Conservation (phyloP, 2,329 filamentous ascomycete genomes). For the Volutella citrinella region DNA sequence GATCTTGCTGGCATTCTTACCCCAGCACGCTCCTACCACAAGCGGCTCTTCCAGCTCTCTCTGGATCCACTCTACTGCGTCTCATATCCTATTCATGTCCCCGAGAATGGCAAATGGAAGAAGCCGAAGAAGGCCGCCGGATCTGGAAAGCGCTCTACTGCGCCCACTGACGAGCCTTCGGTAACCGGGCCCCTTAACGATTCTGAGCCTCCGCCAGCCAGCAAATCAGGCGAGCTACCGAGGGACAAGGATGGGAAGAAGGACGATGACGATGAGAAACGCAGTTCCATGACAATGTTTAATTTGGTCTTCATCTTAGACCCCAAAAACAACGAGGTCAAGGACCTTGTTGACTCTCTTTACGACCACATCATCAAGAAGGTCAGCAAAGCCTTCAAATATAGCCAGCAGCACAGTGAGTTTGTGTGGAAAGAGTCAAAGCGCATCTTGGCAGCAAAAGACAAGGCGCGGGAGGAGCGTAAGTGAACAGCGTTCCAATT, state of each 20-base stretch:
- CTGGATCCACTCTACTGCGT: constrained; percentile 78
- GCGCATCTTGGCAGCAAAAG: constrained; percentile 74
- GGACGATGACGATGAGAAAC: constrained; percentile 56
- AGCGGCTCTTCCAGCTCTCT: constrained; percentile 76
- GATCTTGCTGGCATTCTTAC: constrained; percentile 79
- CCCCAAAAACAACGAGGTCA: constrained; percentile 73
- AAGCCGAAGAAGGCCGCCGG: constrained; percentile 54
- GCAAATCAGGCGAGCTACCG: constrained; percentile 24
- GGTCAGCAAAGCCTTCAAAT: constrained; percentile 87
- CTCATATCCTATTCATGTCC: constrained; percentile 80
- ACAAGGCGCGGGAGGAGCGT: constrained; percentile 73
- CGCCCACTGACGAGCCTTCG: constrained; percentile 30
- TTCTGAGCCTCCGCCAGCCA: constrained; percentile 20
- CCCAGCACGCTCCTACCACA: constrained; percentile 73
- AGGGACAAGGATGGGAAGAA: constrained; percentile 38
- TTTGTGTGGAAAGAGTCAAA: constrained; percentile 93
- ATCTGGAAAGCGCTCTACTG: constrained; percentile 33
- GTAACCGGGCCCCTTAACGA: constrained; percentile 22
- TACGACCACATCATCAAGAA: constrained; percentile 90
- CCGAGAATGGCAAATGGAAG: constrained; percentile 76
- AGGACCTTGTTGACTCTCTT: constrained; percentile 69
- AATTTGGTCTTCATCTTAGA: constrained; percentile 92
- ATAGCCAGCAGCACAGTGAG: constrained; percentile 83
- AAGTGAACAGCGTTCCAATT: too few relatives aligned
- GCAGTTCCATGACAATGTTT: constrained; percentile 88